Percentiles rank a stretch among this genome's conserved stretches.
phyloP scores from a whole-genome alignment of 129 eudicot species.

The Chrysanthemum lavandulifolium region DNA sequence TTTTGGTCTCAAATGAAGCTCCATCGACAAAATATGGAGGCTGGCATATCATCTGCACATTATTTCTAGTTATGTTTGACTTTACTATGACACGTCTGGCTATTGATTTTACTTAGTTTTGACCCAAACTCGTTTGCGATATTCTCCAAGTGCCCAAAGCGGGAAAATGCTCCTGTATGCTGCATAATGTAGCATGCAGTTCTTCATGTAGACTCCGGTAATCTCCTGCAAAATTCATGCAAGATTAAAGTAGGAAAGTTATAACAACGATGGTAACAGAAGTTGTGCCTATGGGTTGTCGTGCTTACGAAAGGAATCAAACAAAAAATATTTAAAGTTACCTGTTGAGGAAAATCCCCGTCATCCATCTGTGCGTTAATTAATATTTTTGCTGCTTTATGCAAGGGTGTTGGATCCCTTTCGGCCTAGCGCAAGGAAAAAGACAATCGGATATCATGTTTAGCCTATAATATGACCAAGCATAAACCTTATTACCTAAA shows the following conservation, averaged over 20 bases:
- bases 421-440: conserved; percentile 25
- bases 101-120: conserved; percentile 19
- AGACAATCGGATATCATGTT: not conserved
- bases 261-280: not conserved
- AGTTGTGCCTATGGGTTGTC: not conserved
- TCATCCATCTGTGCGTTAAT: conserved; percentile 42
- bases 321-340: not conserved
- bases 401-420: conserved; percentile 44
- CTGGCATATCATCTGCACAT: no score
- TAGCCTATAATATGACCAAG: not conserved
- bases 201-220: conserved; percentile 49
- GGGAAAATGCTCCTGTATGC: conserved; percentile 44
- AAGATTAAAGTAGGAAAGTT: conserved; percentile 1
- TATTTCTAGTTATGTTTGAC: not conserved
- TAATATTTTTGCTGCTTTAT: conserved; percentile 42
- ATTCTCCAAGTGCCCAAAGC: conserved; percentile 49
- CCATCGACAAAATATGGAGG: not conserved
- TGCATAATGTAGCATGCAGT: conserved; percentile 43
- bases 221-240: conserved; percentile 27
- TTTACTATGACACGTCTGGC: not conserved
- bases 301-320: not conserved
- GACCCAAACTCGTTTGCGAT: conserved; percentile 42
- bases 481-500: not conserved
- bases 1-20: not conserved
- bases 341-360: conserved; percentile 54